Conservation (phyloP, 495 filamentous ascomycete species). For the Trichoderma virens region DNA sequence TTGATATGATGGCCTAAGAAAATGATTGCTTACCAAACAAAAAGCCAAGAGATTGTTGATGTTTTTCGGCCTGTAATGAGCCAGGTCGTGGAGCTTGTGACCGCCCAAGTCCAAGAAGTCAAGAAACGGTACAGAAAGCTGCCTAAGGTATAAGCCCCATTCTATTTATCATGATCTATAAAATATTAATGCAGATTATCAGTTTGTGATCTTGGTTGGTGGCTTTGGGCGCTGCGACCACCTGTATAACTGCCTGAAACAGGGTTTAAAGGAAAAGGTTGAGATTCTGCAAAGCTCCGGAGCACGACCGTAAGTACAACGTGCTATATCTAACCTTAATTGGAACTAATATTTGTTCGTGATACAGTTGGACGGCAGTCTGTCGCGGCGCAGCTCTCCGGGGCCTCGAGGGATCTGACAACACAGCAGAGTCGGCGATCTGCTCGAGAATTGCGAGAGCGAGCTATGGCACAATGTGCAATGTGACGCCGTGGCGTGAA, state of each 20-base stretch:
- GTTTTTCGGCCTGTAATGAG: neutral
- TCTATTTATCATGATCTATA: neutral
- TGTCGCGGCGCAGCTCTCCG: constrained; percentile 9
- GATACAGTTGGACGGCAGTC: constrained; percentile 7
- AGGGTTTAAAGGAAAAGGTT: neutral
- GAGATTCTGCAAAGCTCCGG: constrained; percentile 5
- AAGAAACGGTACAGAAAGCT: neutral
- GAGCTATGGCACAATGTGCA: constrained; percentile 1
- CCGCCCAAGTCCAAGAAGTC: neutral
- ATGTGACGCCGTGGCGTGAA: neutral
- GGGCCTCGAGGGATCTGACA: neutral
- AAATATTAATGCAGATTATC: neutral
- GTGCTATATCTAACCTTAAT: neutral
- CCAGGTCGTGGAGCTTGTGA: neutral
- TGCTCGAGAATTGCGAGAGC: neutral
- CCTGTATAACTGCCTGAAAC: neutral
- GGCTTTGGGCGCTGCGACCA: neutral
- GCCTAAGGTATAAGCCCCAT: neutral
- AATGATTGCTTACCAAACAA: neutral
- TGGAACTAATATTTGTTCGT: neutral
- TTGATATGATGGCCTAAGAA: neutral
- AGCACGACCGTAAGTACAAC: neutral
- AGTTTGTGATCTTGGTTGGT: constrained; percentile 9
- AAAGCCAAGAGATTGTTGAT: neutral
- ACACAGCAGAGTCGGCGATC: neutral